Evolutionary conservation across 108 stramenopile genomes (phyloP), one percentile per base, ranked within the genome.

Genomic region (Nannochloropsis oceanica): DNA sequence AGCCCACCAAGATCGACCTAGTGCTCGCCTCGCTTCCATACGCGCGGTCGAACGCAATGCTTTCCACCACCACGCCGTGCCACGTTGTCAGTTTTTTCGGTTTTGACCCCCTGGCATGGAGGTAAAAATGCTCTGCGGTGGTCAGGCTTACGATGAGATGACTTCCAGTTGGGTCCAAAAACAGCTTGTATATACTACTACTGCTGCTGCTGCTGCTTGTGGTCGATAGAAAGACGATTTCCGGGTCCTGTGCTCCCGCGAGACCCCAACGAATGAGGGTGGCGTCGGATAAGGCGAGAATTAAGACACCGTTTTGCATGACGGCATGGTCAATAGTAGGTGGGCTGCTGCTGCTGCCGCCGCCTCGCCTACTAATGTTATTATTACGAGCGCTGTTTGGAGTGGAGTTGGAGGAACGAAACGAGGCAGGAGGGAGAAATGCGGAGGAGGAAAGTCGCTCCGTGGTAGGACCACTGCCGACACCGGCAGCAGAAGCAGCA

Each of bases 101-200:
- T 27, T 79, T 81, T 9, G 26, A 11, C 20, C 79, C 24, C 43
- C 73, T 25, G 25, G 82, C 27, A 82, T 88, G 84, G 26, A 88
- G 84, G 82, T 88, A 84, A 44, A 80, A 85, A 43, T 84, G 80
- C 84, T 88, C 88, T 43, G 84, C 88, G 13, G 80, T 44, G 79
- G 82, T 84, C 81, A 85, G 44, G 82, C 73, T 81, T 26, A 44
- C 84, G 44, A 88, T 44, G 43, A 88, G 82, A 82, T 88, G 88
- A 26, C 59, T 84, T 10, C 88, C 88, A 13, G 84, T 88, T 20
- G 88, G 84, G 25, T 88, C 88, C 79, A 88, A 42, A 22, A 84
- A 88, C 7, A 88, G 22, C 82, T 84, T 84, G 88, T 84, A 84
- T 79, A 88, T 85, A 34, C 80, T 83, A 85, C 85, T 84, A 42